Conservation (phyloP, 441 rosid genomes). For the Lepidium campestre region DNA sequence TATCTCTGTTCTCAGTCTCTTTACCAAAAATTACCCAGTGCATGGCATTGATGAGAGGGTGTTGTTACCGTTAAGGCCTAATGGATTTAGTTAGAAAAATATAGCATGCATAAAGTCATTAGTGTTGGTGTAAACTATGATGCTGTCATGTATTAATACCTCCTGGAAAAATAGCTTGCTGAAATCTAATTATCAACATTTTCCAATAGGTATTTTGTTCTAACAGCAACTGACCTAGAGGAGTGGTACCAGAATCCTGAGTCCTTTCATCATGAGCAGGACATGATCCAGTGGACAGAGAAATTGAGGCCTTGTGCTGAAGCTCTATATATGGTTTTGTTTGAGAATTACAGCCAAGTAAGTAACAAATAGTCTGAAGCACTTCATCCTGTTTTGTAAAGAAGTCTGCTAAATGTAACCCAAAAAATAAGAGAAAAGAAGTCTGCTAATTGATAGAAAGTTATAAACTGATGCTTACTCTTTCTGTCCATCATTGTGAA, state of each 20-base stretch:
- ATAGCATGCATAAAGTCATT: conserved; percentile 3
- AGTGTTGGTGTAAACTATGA: conserved; percentile 15
- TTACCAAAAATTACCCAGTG: background rate
- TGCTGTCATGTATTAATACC: conserved; percentile 3
- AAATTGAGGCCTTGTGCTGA: conserved; percentile 98
- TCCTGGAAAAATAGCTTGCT: conserved; percentile 14
- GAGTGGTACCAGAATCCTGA: conserved; percentile 93
- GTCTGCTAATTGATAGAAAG: conserved; percentile 4
- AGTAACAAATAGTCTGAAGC: conserved; percentile 35
- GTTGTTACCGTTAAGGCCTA: background rate
- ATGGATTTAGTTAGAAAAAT: conserved; percentile 4
- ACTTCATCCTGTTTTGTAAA: conserved; percentile 9
- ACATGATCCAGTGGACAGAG: conserved; percentile 98
- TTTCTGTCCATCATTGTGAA: conserved; percentile 18
- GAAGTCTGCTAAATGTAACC: background rate
- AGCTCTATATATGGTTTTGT: conserved; percentile 94
- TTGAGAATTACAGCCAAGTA: conserved; percentile 96
- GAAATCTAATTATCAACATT: conserved; percentile 23
- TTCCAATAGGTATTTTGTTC: conserved; percentile 87
- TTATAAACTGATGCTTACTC: conserved; percentile 17
- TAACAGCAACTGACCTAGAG: conserved; percentile 79
- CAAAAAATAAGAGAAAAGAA: background rate
- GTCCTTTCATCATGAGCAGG: conserved; percentile 99
- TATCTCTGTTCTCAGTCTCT: conserved; percentile 11
- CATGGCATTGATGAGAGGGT: background rate